These are phyloP conservation scores for Bipolaris bicolor DNA, from an alignment of 2,329 filamentous ascomycete species.

Conservation along the genomic window DNA sequence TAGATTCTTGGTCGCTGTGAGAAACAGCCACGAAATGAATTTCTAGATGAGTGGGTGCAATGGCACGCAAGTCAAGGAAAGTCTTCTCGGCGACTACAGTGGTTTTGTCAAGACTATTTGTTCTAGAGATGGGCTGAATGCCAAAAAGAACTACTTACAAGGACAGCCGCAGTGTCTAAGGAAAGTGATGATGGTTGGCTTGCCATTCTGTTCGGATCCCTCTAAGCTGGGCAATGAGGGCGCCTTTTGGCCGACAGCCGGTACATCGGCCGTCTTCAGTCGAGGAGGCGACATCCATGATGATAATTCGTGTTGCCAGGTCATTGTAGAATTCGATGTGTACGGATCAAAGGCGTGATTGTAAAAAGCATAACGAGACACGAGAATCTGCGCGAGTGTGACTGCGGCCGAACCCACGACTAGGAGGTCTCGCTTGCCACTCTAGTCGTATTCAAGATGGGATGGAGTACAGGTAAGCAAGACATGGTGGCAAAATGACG, in stretches of 20 bases:
- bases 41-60: conserved; percentile 33
- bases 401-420: too few relatives aligned
- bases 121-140: background rate
- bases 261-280: conserved; percentile 49
- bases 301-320: conserved; percentile 49
- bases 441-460: too few relatives aligned
- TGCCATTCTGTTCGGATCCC: conserved; percentile 58
- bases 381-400: background rate
- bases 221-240: conserved; percentile 61
- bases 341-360: too few relatives aligned
- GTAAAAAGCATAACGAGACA: background rate
- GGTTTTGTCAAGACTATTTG: conserved; percentile 5
- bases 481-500: background rate
- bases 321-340: conserved; percentile 32
- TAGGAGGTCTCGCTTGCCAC: too few relatives aligned
- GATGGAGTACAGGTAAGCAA: too few relatives aligned
- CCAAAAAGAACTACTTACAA: conserved; percentile 56
- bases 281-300: conserved; percentile 51
- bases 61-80: conserved; percentile 49
- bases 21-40: conserved; percentile 45
- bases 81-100: conserved; percentile 70
- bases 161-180: conserved; percentile 77
- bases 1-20: conserved; percentile 42
- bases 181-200: conserved; percentile 69
- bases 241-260: conserved; percentile 61